These are phyloP conservation scores for Mycena pura DNA, from an alignment of 768 basidiomycete species.

Conservation along the genomic window DNA sequence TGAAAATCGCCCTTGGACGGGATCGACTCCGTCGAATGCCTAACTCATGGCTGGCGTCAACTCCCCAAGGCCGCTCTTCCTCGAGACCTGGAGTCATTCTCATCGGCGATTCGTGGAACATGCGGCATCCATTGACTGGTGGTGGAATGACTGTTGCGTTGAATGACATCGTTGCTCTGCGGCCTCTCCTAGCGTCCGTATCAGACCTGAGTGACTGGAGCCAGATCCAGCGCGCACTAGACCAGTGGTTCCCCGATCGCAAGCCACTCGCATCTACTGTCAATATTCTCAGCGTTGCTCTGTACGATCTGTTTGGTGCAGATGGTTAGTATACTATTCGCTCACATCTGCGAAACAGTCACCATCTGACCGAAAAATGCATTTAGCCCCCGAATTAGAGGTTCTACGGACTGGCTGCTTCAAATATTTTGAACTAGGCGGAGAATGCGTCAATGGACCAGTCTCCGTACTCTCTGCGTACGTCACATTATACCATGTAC, in stretches of 20 bases:
- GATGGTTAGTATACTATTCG: constrained; percentile 66
- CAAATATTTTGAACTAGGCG: constrained; percentile 95
- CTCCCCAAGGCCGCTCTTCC: constrained; percentile 62
- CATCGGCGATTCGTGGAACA: constrained; percentile 97
- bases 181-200: constrained; percentile 61
- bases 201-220: constrained; percentile 56
- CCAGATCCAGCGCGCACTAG: constrained; percentile 56
- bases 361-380: not conserved
- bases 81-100: constrained; percentile 78
- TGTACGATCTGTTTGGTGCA: constrained; percentile 94
- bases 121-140: constrained; percentile 98
- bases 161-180: constrained; percentile 80
- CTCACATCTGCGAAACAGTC: not conserved
- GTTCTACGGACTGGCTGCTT: constrained; percentile 88
- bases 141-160: constrained; percentile 98
- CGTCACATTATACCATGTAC: constrained; percentile 30
- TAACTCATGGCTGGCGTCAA: constrained; percentile 89
- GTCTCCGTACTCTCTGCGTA: constrained; percentile 91
- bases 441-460: constrained; percentile 86
- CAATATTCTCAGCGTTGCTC: constrained; percentile 90
- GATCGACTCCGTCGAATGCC: constrained; percentile 92
- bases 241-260: constrained; percentile 85
- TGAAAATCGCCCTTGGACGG: constrained; percentile 73
- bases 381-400: constrained; percentile 62
- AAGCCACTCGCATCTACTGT: constrained; percentile 86